Percentiles rank a stretch among this genome's conserved stretches.
These are phyloP conservation scores for Eremomyces bilateralis DNA, from an alignment of 495 filamentous ascomycete species.

Conservation along the genomic window DNA sequence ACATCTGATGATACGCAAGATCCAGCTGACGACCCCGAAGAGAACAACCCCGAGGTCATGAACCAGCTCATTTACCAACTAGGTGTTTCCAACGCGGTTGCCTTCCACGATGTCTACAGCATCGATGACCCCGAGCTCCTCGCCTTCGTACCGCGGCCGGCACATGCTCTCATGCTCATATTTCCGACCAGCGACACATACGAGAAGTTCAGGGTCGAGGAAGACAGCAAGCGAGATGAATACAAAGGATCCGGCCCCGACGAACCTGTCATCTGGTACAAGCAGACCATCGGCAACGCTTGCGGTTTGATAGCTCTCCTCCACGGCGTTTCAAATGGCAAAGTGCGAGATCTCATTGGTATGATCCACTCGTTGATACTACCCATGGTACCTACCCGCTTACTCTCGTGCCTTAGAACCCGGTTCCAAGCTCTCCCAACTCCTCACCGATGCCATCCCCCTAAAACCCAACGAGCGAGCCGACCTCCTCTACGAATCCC, in stretches of 20 bases:
- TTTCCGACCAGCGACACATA: constrained; percentile 26
- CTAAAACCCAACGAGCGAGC: constrained; percentile 20
- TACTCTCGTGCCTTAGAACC: constrained; percentile 8
- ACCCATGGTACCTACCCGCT: constrained; percentile 2
- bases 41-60: constrained; percentile 43
- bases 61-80: constrained; percentile 30
- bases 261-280: constrained; percentile 40
- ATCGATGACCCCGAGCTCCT: constrained; percentile 33
- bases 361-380: not conserved
- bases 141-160: constrained; percentile 32
- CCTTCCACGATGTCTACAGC: constrained; percentile 36
- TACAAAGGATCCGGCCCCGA: constrained; percentile 28
- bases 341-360: constrained; percentile 21
- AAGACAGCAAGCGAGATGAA: constrained; percentile 17
- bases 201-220: constrained; percentile 24
- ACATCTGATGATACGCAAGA: not conserved
- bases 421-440: constrained; percentile 10
- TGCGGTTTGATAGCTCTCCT: constrained; percentile 43
- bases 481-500: constrained; percentile 18
- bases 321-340: constrained; percentile 32
- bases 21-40: constrained; percentile 16
- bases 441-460: constrained; percentile 20
- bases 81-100: constrained; percentile 26
- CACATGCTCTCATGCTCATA: constrained; percentile 34
- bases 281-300: constrained; percentile 43